Percentiles rank a stretch among this genome's conserved stretches.
These are phyloP conservation scores for Tympanopsis confertula DNA, from an alignment of 2,329 filamentous ascomycete species.

Conservation along the genomic window DNA sequence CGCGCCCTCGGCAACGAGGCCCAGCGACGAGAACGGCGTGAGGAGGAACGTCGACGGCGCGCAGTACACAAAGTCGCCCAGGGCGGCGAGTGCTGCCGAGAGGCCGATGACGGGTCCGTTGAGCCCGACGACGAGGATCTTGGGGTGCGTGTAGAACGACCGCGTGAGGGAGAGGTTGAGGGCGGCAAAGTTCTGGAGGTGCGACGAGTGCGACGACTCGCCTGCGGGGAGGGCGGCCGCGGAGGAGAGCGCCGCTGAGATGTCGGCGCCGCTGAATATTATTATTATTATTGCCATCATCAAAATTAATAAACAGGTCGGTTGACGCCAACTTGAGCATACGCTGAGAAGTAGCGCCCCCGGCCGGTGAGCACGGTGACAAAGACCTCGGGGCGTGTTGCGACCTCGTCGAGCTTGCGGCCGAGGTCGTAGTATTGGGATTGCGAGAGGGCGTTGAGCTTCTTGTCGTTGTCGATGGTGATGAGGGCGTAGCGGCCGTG, in stretches of 20 bases:
- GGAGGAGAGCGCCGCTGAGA: slow-evolving; percentile 39
- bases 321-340: no score
- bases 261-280: slow-evolving; percentile 63
- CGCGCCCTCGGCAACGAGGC: slow-evolving; percentile 80
- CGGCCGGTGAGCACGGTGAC: slow-evolving; percentile 77
- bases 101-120: slow-evolving; percentile 88
- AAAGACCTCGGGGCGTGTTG: slow-evolving; percentile 65
- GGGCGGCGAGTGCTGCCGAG: slow-evolving; percentile 68
- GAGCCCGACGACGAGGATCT: slow-evolving; percentile 80
- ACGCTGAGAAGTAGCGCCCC: slow-evolving; percentile 84
- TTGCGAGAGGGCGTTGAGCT: slow-evolving; percentile 72
- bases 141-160: slow-evolving; percentile 85
- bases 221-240: no score
- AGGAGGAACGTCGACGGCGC: slow-evolving; percentile 72
- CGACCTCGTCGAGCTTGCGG: slow-evolving; percentile 64
- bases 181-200: slow-evolving; percentile 63
- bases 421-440: slow-evolving; percentile 69
- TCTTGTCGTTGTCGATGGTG: slow-evolving; percentile 73
- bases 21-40: slow-evolving; percentile 81
- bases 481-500: slow-evolving; percentile 66
- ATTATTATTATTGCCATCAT: background rate
- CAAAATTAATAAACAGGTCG: no score
- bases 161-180: slow-evolving; percentile 85
- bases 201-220: no score
- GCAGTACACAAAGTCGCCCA: slow-evolving; percentile 87